Conservation (phyloP, 2,329 filamentous ascomycete species). For the Talaromyces sp. region DNA sequence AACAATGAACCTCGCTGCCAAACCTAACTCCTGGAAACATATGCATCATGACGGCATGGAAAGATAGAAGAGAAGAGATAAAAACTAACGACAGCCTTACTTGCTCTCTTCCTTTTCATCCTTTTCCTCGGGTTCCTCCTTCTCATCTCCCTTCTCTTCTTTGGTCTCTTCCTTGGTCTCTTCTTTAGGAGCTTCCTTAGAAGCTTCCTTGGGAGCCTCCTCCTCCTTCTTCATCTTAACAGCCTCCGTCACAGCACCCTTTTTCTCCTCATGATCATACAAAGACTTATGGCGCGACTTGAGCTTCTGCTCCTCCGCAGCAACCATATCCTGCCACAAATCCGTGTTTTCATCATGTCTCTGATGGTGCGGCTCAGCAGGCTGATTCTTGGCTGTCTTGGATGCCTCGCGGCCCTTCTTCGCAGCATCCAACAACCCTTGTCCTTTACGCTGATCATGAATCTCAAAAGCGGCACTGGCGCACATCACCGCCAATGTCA, state of each 20-base stretch:
- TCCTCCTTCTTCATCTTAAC: conserved; percentile 20
- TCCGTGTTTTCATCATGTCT: conserved; percentile 77
- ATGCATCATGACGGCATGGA: conserved; percentile 3
- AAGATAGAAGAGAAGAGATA: neutral
- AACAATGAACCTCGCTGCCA: neutral
- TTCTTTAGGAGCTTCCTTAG: conserved; percentile 18
- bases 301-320: conserved; percentile 45
- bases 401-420: conserved; percentile 75
- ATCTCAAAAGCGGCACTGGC: conserved; percentile 80
- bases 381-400: conserved; percentile 58
- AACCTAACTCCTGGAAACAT: neutral
- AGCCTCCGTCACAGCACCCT: conserved; percentile 21
- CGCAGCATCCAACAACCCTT: conserved; percentile 48
- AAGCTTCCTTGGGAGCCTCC: conserved; percentile 19
- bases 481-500: conserved; percentile 80
- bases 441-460: conserved; percentile 70
- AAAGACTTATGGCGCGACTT: conserved; percentile 41
- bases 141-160: neutral
- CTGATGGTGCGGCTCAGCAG: conserved; percentile 74
- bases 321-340: conserved; percentile 70
- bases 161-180: conserved; percentile 11
- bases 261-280: conserved; percentile 28
- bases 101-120: conserved; percentile 31
- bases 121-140: conserved; percentile 7
- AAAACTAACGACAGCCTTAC: neutral